Evolutionary conservation across 1,139 yeast species (phyloP), one percentile per base, ranked within the genome.

Genomic region (Saccharomyces hybrid): DNA sequence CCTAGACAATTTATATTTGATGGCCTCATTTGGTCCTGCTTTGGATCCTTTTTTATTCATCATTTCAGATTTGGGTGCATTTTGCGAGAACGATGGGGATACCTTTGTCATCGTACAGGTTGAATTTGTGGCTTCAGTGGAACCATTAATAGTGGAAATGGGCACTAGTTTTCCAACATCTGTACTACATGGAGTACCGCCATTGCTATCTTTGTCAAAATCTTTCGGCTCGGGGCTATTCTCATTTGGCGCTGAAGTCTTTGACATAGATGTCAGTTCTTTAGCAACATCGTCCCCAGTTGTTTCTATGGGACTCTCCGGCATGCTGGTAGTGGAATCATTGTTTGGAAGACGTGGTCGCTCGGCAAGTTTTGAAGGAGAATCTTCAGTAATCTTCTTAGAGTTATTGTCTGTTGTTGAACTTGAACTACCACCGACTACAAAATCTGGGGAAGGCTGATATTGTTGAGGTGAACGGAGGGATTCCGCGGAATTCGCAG

Each of bases 1-100:
- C 49, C 73, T 61, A 9, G 71, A 69, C 3, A 69, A 57, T 55
- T 68, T 69, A 51, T 69, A 69, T 48, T 69, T 69, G 49, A 69
- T 62, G 4, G 52, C 48, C 21, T 51, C 48, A 16, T 47, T 46
- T 34, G 29, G 46, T 5, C 48, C 50, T 2, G 14, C 11, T 47
- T 51, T 46, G 9, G 26, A 27, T 2, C 7, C 6, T 28, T 42
- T 50, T 32, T 46, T 26, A 12, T 46, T 27, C 28, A 26, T 26
- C 14, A 27, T 27, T 46, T 46, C 48, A 46, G 12, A 26, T 26
- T 26, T 27, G 21, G 28, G 9, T 4, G 31, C 12, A 24, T 16
- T 46, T 26, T 26, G 28, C 6, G 31, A 16, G 14, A 26, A 26
- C 27, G 31, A 46, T 24, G 31, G 31, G 21, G 16, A 11, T 46